These are phyloP conservation scores for Musa itinerans DNA, from an alignment of 176 grass and related monocot species.

Conservation along the genomic window DNA sequence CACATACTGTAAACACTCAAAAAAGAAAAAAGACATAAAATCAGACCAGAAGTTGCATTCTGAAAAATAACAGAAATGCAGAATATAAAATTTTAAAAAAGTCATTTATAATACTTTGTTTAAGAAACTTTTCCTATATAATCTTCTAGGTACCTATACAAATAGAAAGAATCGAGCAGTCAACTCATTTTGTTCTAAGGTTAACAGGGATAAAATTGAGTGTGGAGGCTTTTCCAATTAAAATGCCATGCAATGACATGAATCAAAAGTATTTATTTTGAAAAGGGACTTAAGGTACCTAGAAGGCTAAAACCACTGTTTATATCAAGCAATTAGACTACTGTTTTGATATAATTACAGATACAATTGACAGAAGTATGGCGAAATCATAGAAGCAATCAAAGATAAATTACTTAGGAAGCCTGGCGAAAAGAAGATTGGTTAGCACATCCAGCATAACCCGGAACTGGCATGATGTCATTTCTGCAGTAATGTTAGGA, in stretches of 20 bases:
- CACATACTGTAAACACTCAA: neutral
- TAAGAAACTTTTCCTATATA: no score
- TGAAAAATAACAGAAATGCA: no score
- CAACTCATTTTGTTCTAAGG: neutral
- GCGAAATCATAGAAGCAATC: neutral
- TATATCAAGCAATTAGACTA: neutral
- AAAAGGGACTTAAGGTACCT: neutral
- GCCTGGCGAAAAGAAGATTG: constrained; percentile 86
- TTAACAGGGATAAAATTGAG: neutral
- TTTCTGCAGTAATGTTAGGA: constrained; percentile 80
- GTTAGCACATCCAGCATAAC: constrained; percentile 97
- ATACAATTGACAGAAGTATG: neutral
- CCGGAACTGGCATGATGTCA: constrained; percentile 97
- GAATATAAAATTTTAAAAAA: no score
- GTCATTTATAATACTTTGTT: no score
- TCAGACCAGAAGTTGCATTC: no score
- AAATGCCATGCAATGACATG: neutral
- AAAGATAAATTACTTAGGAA: constrained; percentile 44
- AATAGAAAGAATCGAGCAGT: neutral
- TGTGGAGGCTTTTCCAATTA: neutral
- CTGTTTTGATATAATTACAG: neutral
- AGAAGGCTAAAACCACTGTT: no score
- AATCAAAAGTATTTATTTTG: neutral
- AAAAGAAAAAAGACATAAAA: neutral
- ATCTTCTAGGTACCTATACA: neutral